Evolutionary conservation across 805 yeast genomes (phyloP).

Genomic region (Hanseniaspora osmophila): DNA sequence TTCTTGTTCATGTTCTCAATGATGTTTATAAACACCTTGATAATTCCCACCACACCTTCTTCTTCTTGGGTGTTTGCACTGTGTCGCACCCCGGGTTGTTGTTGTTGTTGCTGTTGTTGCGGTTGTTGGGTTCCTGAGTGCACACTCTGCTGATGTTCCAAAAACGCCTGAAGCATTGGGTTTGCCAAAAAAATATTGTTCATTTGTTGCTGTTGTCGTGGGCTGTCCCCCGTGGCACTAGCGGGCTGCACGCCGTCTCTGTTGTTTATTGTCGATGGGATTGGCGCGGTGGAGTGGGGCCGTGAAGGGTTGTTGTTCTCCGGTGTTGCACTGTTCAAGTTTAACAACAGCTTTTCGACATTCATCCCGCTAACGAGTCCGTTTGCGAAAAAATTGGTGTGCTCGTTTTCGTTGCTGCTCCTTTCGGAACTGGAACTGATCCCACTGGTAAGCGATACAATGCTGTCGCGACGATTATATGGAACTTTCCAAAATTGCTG

Average conservation of each 20-base stretch:
- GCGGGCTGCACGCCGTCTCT: no score
- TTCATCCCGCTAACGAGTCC: no score
- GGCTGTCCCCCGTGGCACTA: neutral
- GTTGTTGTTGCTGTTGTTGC: no score
- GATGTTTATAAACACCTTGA: neutral
- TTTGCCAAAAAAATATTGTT: neutral
- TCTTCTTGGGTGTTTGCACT: no score
- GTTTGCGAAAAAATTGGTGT: neutral
- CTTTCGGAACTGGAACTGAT: neutral
- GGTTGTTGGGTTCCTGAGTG: no score
- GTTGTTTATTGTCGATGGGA: no score
- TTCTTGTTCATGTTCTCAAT: neutral
- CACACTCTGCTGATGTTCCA: no score
- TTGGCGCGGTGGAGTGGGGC: no score
- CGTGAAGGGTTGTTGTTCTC: no score
- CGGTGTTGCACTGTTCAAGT: no score
- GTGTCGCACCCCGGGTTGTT: no score
- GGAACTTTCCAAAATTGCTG: neutral
- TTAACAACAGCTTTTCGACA: no score
- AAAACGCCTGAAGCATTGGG: neutral
- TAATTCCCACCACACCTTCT: neutral
- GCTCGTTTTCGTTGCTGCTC: constrained; percentile 1
- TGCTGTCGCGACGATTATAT: neutral
- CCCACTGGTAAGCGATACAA: neutral
- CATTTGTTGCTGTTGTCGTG: neutral